phyloP scores from a whole-genome alignment of 805 yeast species.

The Komagataella pastoris region DNA sequence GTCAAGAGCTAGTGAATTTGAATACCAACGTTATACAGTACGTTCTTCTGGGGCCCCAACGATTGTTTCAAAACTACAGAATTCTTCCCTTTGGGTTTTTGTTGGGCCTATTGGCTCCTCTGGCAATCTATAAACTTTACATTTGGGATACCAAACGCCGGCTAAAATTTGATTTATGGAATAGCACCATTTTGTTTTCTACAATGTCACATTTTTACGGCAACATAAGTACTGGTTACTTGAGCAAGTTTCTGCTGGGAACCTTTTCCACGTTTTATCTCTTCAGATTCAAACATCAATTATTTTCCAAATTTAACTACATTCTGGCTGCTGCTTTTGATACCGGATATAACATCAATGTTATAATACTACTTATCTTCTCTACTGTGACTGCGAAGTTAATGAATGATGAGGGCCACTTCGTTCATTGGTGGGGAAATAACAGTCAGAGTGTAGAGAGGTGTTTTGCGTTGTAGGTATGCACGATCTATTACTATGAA shows the following conservation, averaged over 20 bases:
- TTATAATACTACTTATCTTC: constrained; percentile 23
- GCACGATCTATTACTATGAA: not conserved
- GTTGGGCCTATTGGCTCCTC: constrained; percentile 25
- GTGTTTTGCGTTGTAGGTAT: constrained; percentile 23
- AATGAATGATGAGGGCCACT: constrained; percentile 4
- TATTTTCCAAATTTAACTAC: constrained; percentile 32
- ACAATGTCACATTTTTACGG: constrained; percentile 35
- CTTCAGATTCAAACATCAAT: constrained; percentile 20
- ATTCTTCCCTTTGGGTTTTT: constrained; percentile 30
- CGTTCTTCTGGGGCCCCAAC: constrained; percentile 34
- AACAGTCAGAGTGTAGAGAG: constrained; percentile 27
- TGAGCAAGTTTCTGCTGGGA: constrained; percentile 34
- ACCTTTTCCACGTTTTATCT: constrained; percentile 32
- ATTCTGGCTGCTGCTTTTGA: constrained; percentile 38
- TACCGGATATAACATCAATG: constrained; percentile 32
- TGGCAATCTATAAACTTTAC: constrained; percentile 13
- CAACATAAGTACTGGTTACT: constrained; percentile 32
- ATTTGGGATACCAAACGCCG: constrained; percentile 1
- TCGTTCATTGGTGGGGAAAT: constrained; percentile 34
- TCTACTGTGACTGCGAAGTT: constrained; percentile 5
- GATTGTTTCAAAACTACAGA: constrained; percentile 27
- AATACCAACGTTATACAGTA: constrained; percentile 38
- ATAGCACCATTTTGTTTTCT: constrained; percentile 34
- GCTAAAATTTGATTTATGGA: constrained; percentile 20
- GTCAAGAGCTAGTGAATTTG: constrained; percentile 24